Evolutionary conservation across 1,284 basidiomycete genomes (phyloP).

Genomic region (Phenoliferia sp.): DNA sequence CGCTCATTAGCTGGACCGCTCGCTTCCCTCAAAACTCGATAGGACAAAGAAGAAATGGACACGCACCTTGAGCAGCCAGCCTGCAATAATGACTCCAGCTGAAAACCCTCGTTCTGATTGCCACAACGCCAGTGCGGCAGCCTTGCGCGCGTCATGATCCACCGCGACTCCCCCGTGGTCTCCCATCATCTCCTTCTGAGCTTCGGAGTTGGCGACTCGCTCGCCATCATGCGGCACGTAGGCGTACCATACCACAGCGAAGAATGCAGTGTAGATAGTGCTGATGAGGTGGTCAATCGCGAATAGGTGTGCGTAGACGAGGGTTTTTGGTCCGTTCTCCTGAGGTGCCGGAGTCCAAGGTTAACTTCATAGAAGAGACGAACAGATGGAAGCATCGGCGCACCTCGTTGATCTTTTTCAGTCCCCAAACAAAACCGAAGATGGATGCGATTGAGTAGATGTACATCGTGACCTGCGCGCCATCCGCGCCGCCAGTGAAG

Average conservation of each 20-base stretch:
- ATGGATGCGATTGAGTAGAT: constrained; percentile 84
- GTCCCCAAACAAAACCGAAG: constrained; percentile 76
- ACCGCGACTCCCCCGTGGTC: constrained; percentile 50
- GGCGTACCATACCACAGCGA: constrained; percentile 83
- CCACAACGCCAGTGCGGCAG: constrained; percentile 78
- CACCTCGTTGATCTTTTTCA: constrained; percentile 77
- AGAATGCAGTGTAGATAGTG: constrained; percentile 87
- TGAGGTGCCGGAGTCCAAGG: constrained; percentile 41
- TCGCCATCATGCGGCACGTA: constrained; percentile 85
- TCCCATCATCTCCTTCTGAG: constrained; percentile 72
- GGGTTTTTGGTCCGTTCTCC: constrained; percentile 78
- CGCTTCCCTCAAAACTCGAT: neutral
- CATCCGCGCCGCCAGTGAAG: constrained; percentile 77
- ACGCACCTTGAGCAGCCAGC: constrained; percentile 85
- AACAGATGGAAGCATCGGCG: neutral
- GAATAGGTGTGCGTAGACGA: constrained; percentile 90
- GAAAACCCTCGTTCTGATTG: constrained; percentile 80
- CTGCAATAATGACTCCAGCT: constrained; percentile 66
- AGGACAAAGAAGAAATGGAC: neutral
- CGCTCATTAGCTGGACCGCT: neutral
- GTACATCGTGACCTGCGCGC: constrained; percentile 75
- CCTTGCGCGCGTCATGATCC: constrained; percentile 59
- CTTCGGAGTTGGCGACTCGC: constrained; percentile 70
- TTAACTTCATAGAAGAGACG: too few relatives aligned
- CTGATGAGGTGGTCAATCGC: constrained; percentile 86